A percentile compares a stretch with the other conserved stretches of the same genome.
Conservation (phyloP, 768 basidiomycete species). For the Naganishia kalamii region DNA sequence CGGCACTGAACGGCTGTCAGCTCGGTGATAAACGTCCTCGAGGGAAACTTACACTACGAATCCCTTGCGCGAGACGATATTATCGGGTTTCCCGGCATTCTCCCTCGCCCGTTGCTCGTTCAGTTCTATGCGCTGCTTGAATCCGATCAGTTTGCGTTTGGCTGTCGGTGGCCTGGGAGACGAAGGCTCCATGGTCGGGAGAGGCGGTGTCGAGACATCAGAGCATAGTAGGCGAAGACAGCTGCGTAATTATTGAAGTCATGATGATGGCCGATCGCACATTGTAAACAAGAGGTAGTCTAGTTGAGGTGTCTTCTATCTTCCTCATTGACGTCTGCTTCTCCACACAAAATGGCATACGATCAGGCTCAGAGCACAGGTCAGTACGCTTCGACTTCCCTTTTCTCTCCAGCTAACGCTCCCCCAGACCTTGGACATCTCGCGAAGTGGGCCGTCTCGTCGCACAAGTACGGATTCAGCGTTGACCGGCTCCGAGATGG, state of each 20-base stretch:
- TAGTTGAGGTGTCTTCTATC: background rate
- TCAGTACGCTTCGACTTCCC: constrained; percentile 13
- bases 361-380: constrained; percentile 10
- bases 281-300: constrained; percentile 9
- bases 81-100: background rate
- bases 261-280: constrained; percentile 1
- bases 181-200: background rate
- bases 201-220: background rate
- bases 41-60: background rate
- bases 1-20: background rate
- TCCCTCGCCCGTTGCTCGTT: constrained; percentile 9
- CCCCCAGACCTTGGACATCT: constrained; percentile 59
- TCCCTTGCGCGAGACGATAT: constrained; percentile 1
- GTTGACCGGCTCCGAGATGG: constrained; percentile 83
- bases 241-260: background rate
- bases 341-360: background rate
- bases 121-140: constrained; percentile 13
- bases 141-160: constrained; percentile 3
- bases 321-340: background rate
- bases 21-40: background rate
- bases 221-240: background rate
- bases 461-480: constrained; percentile 92
- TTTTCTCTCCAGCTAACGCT: background rate
- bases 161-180: background rate
- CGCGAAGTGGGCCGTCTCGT: constrained; percentile 93